Conservation (phyloP, 2,329 filamentous ascomycete genomes). For the Thielaviopsis punctulata region DNA sequence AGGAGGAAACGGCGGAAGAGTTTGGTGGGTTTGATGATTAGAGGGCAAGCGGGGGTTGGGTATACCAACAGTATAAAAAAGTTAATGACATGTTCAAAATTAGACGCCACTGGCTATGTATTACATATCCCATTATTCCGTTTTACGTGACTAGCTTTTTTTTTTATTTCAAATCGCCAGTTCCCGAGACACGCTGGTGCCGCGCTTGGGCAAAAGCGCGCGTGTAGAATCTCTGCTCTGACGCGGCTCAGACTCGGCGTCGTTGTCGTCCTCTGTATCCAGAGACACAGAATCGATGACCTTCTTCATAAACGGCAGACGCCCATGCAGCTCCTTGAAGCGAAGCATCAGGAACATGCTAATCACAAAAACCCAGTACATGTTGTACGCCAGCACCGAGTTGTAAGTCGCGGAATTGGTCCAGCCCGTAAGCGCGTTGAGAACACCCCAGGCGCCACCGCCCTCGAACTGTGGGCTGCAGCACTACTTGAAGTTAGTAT, state of each 20-base stretch:
- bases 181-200: background rate
- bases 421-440: conserved; percentile 78
- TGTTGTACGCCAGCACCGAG: conserved; percentile 70
- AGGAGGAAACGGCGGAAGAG: conserved; percentile 27
- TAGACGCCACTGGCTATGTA: background rate
- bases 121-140: background rate
- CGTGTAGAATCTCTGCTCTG: conserved; percentile 9
- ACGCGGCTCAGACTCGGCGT: conserved; percentile 1
- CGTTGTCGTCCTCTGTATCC: background rate
- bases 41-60: background rate
- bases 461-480: conserved; percentile 58
- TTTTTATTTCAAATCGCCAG: background rate
- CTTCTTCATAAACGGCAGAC: conserved; percentile 9
- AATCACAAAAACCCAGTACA: conserved; percentile 68
- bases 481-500: conserved; percentile 33
- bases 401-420: conserved; percentile 77
- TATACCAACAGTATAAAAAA: background rate
- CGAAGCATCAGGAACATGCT: conserved; percentile 44
- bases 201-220: conserved; percentile 5
- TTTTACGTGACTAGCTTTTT: too few species aligned
- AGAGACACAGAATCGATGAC: background rate
- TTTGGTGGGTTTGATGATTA: conserved; percentile 43
- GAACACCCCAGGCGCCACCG: conserved; percentile 68
- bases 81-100: background rate
- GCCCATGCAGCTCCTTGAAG: conserved; percentile 37